These are phyloP conservation scores for Trichophyton equinum DNA, from an alignment of 2,329 filamentous ascomycete genomes.

Conservation along the genomic window DNA sequence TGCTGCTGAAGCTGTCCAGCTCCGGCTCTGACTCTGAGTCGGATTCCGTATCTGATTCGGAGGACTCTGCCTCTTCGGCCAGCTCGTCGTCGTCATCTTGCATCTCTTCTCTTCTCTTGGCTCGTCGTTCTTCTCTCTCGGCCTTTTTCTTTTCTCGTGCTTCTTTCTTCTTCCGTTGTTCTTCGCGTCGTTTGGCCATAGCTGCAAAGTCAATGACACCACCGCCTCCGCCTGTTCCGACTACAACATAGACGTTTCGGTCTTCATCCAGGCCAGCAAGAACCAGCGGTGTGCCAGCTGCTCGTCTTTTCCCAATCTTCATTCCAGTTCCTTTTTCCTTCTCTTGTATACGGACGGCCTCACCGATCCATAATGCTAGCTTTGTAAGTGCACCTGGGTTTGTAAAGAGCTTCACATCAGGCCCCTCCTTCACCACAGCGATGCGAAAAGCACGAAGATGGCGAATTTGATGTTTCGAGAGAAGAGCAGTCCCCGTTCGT, in stretches of 20 bases:
- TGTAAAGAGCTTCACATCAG: constrained; percentile 80
- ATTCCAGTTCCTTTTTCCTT: constrained; percentile 63
- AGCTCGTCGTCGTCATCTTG: constrained; percentile 47
- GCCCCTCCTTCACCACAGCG: constrained; percentile 89
- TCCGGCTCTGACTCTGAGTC: constrained; percentile 34
- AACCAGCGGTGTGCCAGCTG: constrained; percentile 64
- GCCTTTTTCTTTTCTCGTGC: constrained; percentile 52
- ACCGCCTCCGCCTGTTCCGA: constrained; percentile 80
- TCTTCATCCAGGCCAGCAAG: constrained; percentile 81
- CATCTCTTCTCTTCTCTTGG: constrained; percentile 42
- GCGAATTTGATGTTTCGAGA: constrained; percentile 88
- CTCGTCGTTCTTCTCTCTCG: constrained; percentile 50
- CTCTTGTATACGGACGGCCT: constrained; percentile 83
- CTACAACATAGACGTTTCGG: constrained; percentile 77
- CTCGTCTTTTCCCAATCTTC: constrained; percentile 28
- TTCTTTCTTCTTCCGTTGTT: constrained; percentile 51
- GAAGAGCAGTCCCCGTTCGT: constrained; percentile 76
- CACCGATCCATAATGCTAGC: constrained; percentile 83
- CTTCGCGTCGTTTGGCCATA: constrained; percentile 53
- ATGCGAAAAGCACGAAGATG: constrained; percentile 88
- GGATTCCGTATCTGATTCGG: constrained; percentile 40
- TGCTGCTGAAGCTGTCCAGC: constrained; percentile 45
- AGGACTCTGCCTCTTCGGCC: constrained; percentile 51
- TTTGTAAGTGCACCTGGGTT: constrained; percentile 90
- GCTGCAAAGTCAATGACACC: constrained; percentile 55